Conservation (phyloP, 306 rosid species). For the Lathyrus aphaca region DNA sequence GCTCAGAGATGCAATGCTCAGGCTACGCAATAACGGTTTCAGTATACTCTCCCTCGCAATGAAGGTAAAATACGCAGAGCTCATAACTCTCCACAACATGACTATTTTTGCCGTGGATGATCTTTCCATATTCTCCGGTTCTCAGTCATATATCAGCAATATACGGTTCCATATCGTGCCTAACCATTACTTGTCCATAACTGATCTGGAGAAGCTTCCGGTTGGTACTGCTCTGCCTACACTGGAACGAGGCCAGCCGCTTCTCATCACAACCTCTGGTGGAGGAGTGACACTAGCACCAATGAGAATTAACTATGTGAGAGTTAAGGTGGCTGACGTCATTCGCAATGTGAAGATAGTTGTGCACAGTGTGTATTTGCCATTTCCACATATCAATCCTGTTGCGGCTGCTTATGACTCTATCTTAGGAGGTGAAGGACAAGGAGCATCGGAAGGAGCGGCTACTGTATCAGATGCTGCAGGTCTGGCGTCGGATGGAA, state of each 20-base stretch:
- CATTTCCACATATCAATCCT: constrained; percentile 68
- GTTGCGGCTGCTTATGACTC: constrained; percentile 51
- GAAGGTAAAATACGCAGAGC: constrained; percentile 66
- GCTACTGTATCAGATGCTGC: constrained; percentile 21
- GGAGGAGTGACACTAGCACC: constrained; percentile 50
- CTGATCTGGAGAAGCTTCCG: constrained; percentile 69
- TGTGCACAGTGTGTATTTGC: constrained; percentile 63
- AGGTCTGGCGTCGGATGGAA: constrained; percentile 42
- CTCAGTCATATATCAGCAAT: constrained; percentile 62
- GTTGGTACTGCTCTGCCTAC: constrained; percentile 65
- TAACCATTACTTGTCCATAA: constrained; percentile 50
- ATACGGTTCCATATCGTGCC: constrained; percentile 72
- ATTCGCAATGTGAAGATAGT: constrained; percentile 63
- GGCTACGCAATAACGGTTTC: constrained; percentile 73
- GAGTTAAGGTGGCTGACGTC: constrained; percentile 59
- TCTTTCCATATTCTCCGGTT: constrained; percentile 70
- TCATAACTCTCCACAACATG: constrained; percentile 61
- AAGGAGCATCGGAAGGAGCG: constrained; percentile 46
- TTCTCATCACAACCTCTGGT: constrained; percentile 58
- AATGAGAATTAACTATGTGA: constrained; percentile 68
- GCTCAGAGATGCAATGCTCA: constrained; percentile 69
- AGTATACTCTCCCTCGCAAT: constrained; percentile 64
- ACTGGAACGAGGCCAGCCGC: constrained; percentile 53
- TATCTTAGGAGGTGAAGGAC: constrained; percentile 50
- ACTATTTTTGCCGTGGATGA: constrained; percentile 69